A percentile compares a stretch with the other conserved stretches of the same genome.
These are phyloP conservation scores for Chlorella sp. DNA, from an alignment of 139 green algal species.

Conservation along the genomic window DNA sequence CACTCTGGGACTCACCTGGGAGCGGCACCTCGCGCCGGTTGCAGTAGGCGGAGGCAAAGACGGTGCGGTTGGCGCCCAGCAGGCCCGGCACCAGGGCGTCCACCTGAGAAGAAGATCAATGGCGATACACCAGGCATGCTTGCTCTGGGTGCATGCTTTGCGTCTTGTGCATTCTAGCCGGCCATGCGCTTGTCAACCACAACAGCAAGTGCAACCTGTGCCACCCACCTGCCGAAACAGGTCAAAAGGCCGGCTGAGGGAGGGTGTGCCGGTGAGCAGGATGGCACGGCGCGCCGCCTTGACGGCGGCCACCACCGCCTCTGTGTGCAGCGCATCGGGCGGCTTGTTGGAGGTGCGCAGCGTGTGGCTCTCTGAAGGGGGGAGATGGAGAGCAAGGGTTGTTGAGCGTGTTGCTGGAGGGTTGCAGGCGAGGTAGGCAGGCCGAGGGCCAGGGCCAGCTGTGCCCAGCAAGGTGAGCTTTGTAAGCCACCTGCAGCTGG, in stretches of 20 bases:
- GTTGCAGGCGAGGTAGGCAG: slow-evolving; percentile 72
- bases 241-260: slow-evolving; percentile 86
- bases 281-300: slow-evolving; percentile 58
- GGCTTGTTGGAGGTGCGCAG: slow-evolving; percentile 72
- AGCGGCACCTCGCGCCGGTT: slow-evolving; percentile 66
- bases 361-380: slow-evolving; percentile 25
- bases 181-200: background rate
- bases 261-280: slow-evolving; percentile 91
- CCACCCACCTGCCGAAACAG: slow-evolving; percentile 76
- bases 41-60: slow-evolving; percentile 83
- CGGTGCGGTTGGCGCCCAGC: slow-evolving; percentile 74
- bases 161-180: too few relatives aligned
- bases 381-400: too few relatives aligned
- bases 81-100: slow-evolving; percentile 81
- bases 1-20: background rate
- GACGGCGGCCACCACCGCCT: slow-evolving; percentile 61
- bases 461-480: too few relatives aligned
- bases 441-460: too few relatives aligned
- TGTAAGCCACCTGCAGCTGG: slow-evolving; percentile 1
- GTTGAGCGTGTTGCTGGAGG: background rate
- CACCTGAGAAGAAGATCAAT: slow-evolving; percentile 54
- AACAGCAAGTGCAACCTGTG: background rate
- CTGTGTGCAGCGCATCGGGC: slow-evolving; percentile 74
- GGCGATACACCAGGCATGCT: too few relatives aligned
- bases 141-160: too few relatives aligned